phyloP scores from a whole-genome alignment of 352 stramenopile genomes.

The Phytophthora sansomeana region DNA sequence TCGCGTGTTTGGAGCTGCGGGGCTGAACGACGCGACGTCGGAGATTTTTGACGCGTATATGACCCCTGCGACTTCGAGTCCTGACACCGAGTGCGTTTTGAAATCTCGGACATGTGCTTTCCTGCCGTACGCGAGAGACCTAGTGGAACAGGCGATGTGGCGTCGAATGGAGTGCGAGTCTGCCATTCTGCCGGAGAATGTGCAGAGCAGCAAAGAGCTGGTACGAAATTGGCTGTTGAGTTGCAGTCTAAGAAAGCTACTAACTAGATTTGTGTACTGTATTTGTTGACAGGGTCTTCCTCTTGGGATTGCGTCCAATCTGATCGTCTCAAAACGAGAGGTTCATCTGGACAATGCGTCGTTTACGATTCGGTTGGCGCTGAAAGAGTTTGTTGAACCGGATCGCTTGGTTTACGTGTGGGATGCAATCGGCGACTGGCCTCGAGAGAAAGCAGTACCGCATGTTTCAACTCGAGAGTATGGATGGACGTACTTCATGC shows the following conservation, averaged over 20 bases:
- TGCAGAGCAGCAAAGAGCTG: constrained; percentile 17
- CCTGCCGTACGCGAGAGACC: constrained; percentile 21
- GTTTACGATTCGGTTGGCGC: constrained; percentile 24
- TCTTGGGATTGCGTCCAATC: constrained; percentile 17
- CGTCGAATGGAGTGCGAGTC: constrained; percentile 24
- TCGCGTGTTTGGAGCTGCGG: constrained; percentile 16
- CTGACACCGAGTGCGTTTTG: constrained; percentile 7
- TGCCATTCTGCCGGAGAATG: constrained; percentile 16
- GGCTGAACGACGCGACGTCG: constrained; percentile 11
- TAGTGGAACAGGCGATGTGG: constrained; percentile 26
- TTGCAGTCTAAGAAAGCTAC: neutral
- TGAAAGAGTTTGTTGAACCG: constrained; percentile 27
- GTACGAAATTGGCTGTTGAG: constrained; percentile 6
- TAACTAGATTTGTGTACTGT: neutral
- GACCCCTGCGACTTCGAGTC: neutral
- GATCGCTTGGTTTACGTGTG: constrained; percentile 31
- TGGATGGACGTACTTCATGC: constrained; percentile 15
- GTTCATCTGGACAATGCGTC: constrained; percentile 10
- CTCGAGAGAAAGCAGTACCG: neutral
- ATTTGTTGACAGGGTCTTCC: constrained; percentile 14
- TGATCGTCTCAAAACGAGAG: constrained; percentile 30
- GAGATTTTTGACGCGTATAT: constrained; percentile 32
- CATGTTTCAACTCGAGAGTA: constrained; percentile 25
- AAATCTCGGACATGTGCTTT: constrained; percentile 21
- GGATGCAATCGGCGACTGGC: constrained; percentile 27